Evolutionary conservation across 257 asterid genomes (phyloP).

Genomic region (Solanum okadae): DNA sequence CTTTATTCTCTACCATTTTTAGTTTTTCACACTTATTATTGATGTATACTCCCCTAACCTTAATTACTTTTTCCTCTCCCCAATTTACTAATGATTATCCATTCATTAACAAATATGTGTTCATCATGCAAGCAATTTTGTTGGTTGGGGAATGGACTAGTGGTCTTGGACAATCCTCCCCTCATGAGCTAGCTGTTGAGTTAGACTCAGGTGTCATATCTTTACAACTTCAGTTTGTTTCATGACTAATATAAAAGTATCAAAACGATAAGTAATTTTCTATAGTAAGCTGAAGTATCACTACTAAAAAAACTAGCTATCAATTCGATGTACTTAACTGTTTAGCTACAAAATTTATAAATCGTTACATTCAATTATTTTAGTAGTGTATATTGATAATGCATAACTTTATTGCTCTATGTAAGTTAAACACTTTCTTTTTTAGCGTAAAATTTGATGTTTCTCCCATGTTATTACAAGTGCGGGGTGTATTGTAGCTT

Average conservation of each 20-base stretch:
- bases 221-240: not conserved
- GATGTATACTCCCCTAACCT: not conserved
- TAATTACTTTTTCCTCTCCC: not conserved
- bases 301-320: not conserved
- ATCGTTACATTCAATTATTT: no score
- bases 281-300: not conserved
- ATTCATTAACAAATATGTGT: not conserved
- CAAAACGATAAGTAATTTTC: not conserved
- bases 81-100: no score
- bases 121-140: not conserved
- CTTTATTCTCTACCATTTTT: constrained; percentile 11
- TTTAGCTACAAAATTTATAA: not conserved
- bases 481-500: not conserved
- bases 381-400: not conserved
- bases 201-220: not conserved
- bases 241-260: not conserved
- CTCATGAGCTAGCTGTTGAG: no score
- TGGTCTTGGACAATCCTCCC: no score
- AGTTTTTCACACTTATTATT: not conserved
- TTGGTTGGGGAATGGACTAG: no score
- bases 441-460: not conserved
- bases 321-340: no score
- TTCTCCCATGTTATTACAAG: not conserved
- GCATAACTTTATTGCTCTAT: not conserved
- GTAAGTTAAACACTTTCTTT: not conserved